Evolutionary conservation across 495 filamentous ascomycete species (phyloP).

Genomic region (Aspergillus diversus): DNA sequence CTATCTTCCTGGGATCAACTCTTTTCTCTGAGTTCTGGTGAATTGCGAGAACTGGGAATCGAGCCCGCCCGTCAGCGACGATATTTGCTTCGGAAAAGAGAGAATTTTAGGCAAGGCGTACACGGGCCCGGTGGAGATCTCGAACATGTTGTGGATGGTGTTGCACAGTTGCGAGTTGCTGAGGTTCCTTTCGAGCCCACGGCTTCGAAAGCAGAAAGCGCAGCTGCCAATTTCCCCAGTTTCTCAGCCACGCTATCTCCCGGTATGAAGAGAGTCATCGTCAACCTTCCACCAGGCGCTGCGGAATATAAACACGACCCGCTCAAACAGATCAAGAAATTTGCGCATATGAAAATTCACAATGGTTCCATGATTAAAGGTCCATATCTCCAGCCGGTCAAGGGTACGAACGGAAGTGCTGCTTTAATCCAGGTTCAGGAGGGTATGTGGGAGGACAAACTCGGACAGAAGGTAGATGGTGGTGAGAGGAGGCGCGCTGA

Average conservation of each 20-base stretch:
- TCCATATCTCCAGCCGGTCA: conserved; percentile 67
- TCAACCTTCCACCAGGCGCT: conserved; percentile 70
- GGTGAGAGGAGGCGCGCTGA: conserved; percentile 89
- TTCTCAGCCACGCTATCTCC: conserved; percentile 53
- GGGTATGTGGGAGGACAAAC: conserved; percentile 83
- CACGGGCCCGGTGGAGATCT: conserved; percentile 81
- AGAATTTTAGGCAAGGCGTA: conserved; percentile 74
- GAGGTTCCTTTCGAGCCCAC: conserved; percentile 54
- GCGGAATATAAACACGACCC: conserved; percentile 43
- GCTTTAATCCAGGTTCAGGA: conserved; percentile 72
- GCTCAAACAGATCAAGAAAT: conserved; percentile 47
- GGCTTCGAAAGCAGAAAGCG: conserved; percentile 6
- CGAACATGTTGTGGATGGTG: conserved; percentile 70
- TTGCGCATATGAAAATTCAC: conserved; percentile 66
- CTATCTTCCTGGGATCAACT: conserved; percentile 87
- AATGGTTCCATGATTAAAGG: conserved; percentile 69
- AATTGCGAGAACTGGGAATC: conserved; percentile 81
- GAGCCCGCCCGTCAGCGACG: conserved; percentile 79
- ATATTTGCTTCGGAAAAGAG: conserved; percentile 85
- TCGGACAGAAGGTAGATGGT: conserved; percentile 91
- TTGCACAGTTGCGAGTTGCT: conserved; percentile 67
- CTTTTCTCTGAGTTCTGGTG: conserved; percentile 73
- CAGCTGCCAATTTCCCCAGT: conserved; percentile 7
- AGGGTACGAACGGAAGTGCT: conserved; percentile 61
- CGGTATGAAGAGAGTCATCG: conserved; percentile 62